These are phyloP conservation scores for Fistulifera pelliculosa DNA, from an alignment of 108 stramenopile genomes.

Conservation along the genomic window DNA sequence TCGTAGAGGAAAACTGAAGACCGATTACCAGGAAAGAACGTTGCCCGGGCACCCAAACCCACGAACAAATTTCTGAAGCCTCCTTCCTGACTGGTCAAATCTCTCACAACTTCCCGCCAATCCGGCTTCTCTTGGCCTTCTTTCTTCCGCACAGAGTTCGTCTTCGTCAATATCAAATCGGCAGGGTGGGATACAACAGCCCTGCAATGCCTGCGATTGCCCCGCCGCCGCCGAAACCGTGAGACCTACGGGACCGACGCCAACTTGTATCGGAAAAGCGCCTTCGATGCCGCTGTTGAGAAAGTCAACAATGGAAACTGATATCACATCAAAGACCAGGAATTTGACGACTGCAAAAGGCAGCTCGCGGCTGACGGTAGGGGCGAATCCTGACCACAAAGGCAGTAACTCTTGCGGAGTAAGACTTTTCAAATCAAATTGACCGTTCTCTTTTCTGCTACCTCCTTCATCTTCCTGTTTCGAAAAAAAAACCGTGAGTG, in stretches of 20 bases:
- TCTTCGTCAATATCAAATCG: conserved; percentile 80
- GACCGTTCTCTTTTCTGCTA: neutral
- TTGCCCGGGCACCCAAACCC: conserved; percentile 59
- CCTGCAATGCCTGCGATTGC: conserved; percentile 72
- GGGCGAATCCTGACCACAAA: conserved; percentile 65
- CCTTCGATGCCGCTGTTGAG: conserved; percentile 50
- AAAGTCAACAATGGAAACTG: conserved; percentile 36
- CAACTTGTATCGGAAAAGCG: conserved; percentile 62
- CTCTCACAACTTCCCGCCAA: conserved; percentile 62
- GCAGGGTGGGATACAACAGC: conserved; percentile 78
- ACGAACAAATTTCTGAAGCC: conserved; percentile 68
- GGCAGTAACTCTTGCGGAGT: conserved; percentile 30
- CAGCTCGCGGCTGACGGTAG: conserved; percentile 77
- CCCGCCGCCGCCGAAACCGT: conserved; percentile 68
- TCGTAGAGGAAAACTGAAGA: conserved; percentile 89
- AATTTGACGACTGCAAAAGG: conserved; percentile 85
- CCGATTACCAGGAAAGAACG: conserved; percentile 89
- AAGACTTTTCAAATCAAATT: conserved; percentile 12
- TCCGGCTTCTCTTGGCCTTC: conserved; percentile 20
- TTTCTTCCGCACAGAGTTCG: conserved; percentile 17
- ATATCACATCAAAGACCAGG: conserved; percentile 69
- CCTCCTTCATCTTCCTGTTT: conserved; percentile 1
- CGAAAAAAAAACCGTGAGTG: too few species aligned
- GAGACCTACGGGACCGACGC: conserved; percentile 62
- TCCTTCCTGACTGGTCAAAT: conserved; percentile 56